These are phyloP conservation scores for Misopates orontium DNA, from an alignment of 257 asterid species.

Conservation along the genomic window DNA sequence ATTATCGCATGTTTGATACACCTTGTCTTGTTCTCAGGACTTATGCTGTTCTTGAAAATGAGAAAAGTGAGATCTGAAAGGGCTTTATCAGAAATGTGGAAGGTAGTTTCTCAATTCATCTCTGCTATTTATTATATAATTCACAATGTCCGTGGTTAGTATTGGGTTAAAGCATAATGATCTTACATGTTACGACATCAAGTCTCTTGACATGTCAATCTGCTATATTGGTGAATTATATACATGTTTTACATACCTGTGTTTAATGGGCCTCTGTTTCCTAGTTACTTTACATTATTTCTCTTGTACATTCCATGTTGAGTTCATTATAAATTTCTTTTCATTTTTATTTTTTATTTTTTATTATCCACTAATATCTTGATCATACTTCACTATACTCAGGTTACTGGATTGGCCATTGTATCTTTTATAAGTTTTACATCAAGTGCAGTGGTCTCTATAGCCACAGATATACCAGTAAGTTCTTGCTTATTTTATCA, in stretches of 20 bases:
- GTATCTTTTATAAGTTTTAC: constrained; percentile 86
- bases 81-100: constrained; percentile 79
- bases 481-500: constrained; percentile 31
- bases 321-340: too few relatives aligned
- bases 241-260: neutral
- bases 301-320: too few relatives aligned
- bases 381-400: constrained; percentile 23
- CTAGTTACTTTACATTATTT: too few relatives aligned
- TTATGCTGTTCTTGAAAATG: constrained; percentile 83
- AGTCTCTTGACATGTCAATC: constrained; percentile 7
- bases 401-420: constrained; percentile 91
- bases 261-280: constrained; percentile 4
- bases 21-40: constrained; percentile 50
- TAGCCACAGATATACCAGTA: constrained; percentile 78
- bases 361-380: constrained; percentile 2
- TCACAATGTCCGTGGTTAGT: too few relatives aligned
- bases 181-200: neutral
- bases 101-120: constrained; percentile 47
- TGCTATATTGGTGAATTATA: neutral
- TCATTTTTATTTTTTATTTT: too few relatives aligned
- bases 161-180: neutral
- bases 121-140: neutral
- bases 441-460: constrained; percentile 68
- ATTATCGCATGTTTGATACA: constrained; percentile 16
- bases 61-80: constrained; percentile 89